A percentile compares a stretch with the other conserved stretches of the same genome.
phyloP scores from a whole-genome alignment of 2,329 filamentous ascomycete species.

The Aspergillus pseudonomiae region DNA sequence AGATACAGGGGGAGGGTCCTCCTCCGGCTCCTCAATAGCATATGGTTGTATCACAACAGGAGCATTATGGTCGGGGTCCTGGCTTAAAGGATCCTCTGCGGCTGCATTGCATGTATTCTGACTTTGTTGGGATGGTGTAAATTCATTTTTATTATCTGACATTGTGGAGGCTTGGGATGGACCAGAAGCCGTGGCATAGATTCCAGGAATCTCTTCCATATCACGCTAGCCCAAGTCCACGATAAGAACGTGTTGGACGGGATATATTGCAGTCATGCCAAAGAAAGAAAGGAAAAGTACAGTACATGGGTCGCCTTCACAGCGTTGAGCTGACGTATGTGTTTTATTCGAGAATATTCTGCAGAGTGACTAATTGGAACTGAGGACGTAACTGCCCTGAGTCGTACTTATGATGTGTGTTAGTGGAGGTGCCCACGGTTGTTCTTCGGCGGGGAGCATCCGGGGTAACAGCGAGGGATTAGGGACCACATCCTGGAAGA shows the following conservation, averaged over 20 bases:
- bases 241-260: background rate
- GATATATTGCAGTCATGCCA: background rate
- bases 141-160: background rate
- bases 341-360: background rate
- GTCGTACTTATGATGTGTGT: background rate
- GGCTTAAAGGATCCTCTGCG: conserved; percentile 6
- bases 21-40: conserved; percentile 41
- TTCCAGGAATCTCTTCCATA: conserved; percentile 5
- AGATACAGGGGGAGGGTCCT: conserved; percentile 21
- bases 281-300: background rate
- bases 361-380: background rate
- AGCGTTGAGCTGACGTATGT: background rate
- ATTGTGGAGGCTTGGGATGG: background rate
- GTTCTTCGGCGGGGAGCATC: background rate
- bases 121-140: background rate
- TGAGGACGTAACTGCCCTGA: background rate
- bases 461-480: background rate
- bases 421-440: background rate
- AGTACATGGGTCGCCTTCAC: background rate
- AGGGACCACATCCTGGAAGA: background rate
- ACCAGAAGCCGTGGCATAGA: background rate
- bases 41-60: conserved; percentile 42
- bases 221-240: conserved; percentile 1
- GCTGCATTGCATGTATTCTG: background rate
- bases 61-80: background rate